phyloP scores from a whole-genome alignment of 140 eudicot species.

The Oenanthe javanica region DNA sequence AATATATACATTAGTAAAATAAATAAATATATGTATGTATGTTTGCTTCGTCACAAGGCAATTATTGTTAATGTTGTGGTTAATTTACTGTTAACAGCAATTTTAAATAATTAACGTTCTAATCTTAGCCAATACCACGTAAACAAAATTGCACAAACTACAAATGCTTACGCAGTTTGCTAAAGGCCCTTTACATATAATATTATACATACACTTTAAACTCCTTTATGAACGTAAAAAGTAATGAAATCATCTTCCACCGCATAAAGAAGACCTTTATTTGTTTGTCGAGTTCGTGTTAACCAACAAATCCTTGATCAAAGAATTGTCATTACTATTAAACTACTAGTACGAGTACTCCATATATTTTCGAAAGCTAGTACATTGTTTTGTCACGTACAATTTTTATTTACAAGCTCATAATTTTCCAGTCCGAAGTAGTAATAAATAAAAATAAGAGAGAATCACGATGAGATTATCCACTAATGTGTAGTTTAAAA shows the following conservation, averaged over 20 bases:
- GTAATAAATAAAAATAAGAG: too few relatives aligned
- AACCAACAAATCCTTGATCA: neutral
- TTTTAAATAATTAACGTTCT: neutral
- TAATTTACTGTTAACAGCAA: neutral
- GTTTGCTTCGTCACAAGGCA: conserved; percentile 4
- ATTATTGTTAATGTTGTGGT: neutral
- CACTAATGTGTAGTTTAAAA: too few relatives aligned
- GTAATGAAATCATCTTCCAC: conserved; percentile 36
- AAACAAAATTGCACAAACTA: neutral
- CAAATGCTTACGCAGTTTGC: conserved; percentile 12
- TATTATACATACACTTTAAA: neutral
- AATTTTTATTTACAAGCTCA: too few relatives aligned
- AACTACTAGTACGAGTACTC: too few relatives aligned
- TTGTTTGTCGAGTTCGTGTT: conserved; percentile 25
- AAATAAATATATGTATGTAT: neutral
- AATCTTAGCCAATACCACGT: neutral
- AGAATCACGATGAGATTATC: too few relatives aligned
- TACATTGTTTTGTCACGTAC: too few relatives aligned
- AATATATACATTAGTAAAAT: too few relatives aligned
- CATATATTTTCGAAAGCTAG: too few relatives aligned
- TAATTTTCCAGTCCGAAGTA: too few relatives aligned
- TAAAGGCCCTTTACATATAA: neutral
- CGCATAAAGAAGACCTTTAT: conserved; percentile 8
- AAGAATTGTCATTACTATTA: too few relatives aligned
- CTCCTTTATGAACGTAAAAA: neutral